A percentile compares a stretch with the other conserved stretches of the same genome.
phyloP scores from a whole-genome alignment of 2,329 filamentous ascomycete species.

The Alternaria brassicae region DNA sequence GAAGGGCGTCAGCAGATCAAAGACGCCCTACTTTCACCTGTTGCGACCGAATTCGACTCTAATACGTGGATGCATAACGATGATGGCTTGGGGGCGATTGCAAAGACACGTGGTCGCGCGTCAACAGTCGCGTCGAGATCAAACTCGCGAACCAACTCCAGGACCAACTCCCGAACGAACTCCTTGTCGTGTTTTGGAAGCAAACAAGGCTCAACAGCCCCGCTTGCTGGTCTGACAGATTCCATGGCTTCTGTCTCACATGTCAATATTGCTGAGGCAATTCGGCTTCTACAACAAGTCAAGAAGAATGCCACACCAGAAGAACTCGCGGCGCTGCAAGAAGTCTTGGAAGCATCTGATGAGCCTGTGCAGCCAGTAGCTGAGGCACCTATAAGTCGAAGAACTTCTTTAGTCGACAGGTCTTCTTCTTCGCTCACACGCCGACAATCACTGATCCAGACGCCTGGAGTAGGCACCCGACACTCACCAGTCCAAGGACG shows the following conservation, averaged over 20 bases:
- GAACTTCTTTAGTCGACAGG: slow-evolving; percentile 29
- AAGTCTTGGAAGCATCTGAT: slow-evolving; percentile 37
- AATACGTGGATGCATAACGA: slow-evolving; percentile 26
- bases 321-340: slow-evolving; percentile 54
- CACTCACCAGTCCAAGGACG: slow-evolving; percentile 40
- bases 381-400: slow-evolving; percentile 30
- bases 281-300: slow-evolving; percentile 56
- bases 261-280: slow-evolving; percentile 55
- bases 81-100: slow-evolving; percentile 27
- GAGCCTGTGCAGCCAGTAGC: slow-evolving; percentile 11
- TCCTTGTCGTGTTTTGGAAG: slow-evolving; percentile 37
- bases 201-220: slow-evolving; percentile 31
- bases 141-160: slow-evolving; percentile 31
- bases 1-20: slow-evolving; percentile 41
- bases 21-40: slow-evolving; percentile 39
- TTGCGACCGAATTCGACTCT: slow-evolving; percentile 32
- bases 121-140: slow-evolving; percentile 38
- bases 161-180: slow-evolving; percentile 29
- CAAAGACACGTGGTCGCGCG: slow-evolving; percentile 34
- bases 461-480: slow-evolving; percentile 51
- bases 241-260: slow-evolving; percentile 42
- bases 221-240: slow-evolving; percentile 31
- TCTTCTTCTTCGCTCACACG: slow-evolving; percentile 44
- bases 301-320: slow-evolving; percentile 58
- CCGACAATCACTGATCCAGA: slow-evolving; percentile 50